Conservation (phyloP, 768 basidiomycete species). For the Xanthoconium purpureum region DNA sequence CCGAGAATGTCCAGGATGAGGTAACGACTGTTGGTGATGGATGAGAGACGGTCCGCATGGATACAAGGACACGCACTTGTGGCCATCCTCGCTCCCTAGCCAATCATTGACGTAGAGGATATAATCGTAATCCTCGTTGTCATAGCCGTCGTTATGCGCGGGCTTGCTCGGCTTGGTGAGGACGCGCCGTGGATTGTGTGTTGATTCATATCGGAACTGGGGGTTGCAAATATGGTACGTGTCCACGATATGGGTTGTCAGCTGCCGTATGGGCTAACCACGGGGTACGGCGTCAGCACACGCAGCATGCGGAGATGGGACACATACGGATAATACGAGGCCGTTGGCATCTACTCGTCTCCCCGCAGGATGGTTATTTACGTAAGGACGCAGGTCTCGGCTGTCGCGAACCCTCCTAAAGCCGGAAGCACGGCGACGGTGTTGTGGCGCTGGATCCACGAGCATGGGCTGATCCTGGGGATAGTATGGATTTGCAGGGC, state of each 20-base stretch:
- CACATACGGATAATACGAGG: conserved; percentile 75
- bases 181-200: conserved; percentile 93
- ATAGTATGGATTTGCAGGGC: conserved; percentile 53
- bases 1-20: conserved; percentile 97
- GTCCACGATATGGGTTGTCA: conserved; percentile 85
- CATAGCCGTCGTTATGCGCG: conserved; percentile 92
- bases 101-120: conserved; percentile 99
- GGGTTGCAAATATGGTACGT: conserved; percentile 96
- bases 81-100: conserved; percentile 89
- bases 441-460: conserved; percentile 56
- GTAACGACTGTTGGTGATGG: conserved; percentile 55
- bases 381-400: conserved; percentile 74
- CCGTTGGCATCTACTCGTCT: conserved; percentile 79
- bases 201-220: conserved; percentile 89
- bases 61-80: conserved; percentile 64
- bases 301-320: not conserved
- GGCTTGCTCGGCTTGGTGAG: conserved; percentile 98
- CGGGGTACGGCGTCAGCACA: conserved; percentile 2
- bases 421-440: conserved; percentile 68
- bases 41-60: conserved; percentile 5
- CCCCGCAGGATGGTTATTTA: conserved; percentile 58
- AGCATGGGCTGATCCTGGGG: conserved; percentile 67
- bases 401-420: conserved; percentile 75
- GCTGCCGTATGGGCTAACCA: conserved; percentile 52
- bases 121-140: conserved; percentile 99